phyloP scores from a whole-genome alignment of 805 yeast species.

The Priceomyces haplophilus region DNA sequence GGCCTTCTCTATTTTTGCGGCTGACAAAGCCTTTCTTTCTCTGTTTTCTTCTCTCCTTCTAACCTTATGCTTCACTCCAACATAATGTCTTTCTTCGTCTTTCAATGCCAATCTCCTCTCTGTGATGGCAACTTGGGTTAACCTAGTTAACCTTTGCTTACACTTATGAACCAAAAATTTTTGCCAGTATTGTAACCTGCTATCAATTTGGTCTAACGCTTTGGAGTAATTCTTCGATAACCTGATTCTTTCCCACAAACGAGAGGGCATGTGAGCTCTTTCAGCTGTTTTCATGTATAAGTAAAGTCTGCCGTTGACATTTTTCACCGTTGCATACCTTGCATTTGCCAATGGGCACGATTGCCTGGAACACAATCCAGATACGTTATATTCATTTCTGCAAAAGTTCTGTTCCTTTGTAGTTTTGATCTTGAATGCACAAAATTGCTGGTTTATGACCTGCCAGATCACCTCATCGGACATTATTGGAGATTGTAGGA shows the following conservation, averaged over 20 bases:
- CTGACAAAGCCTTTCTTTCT: conserved; percentile 94
- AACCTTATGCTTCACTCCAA: conserved; percentile 90
- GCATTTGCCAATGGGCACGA: conserved; percentile 97
- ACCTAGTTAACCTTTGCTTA: conserved; percentile 90
- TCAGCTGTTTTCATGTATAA: conserved; percentile 96
- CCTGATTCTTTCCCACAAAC: conserved; percentile 92
- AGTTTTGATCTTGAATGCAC: conserved; percentile 89
- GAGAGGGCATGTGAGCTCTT: conserved; percentile 92
- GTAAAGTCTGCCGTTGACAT: conserved; percentile 73
- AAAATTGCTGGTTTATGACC: conserved; percentile 90
- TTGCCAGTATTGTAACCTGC: conserved; percentile 88
- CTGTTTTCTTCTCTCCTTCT: conserved; percentile 91
- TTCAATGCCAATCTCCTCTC: conserved; percentile 89
- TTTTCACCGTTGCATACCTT: conserved; percentile 82
- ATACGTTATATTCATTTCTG: conserved; percentile 92
- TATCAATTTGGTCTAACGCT: conserved; percentile 87
- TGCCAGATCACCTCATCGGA: conserved; percentile 94
- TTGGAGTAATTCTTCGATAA: conserved; percentile 83
- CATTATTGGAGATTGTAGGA: conserved; percentile 20
- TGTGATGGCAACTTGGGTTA: conserved; percentile 92
- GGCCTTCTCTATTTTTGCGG: conserved; percentile 94
- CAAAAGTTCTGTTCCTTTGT: conserved; percentile 90
- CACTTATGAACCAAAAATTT: conserved; percentile 87
- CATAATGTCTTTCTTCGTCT: conserved; percentile 90
- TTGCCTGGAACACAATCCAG: conserved; percentile 88